Conservation (phyloP, 140 eudicot genomes). For the Stevia rebaudiana region DNA sequence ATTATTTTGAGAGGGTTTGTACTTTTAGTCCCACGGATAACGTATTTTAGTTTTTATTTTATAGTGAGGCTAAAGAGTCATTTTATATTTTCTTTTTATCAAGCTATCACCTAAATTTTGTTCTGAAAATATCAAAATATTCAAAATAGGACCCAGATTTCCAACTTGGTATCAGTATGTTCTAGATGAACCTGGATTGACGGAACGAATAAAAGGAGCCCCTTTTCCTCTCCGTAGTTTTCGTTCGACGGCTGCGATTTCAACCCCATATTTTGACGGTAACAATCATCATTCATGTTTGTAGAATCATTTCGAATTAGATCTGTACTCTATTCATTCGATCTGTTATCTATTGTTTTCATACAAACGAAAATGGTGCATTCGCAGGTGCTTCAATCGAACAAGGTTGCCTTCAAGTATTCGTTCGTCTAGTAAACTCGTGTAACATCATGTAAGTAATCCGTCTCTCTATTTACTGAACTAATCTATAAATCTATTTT, state of each 20-base stretch:
- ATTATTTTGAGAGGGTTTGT: too few relatives aligned
- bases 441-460: constrained; percentile 26
- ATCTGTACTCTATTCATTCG: constrained; percentile 13
- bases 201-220: constrained; percentile 5
- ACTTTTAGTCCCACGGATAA: too few relatives aligned
- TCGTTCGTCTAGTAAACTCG: constrained; percentile 1
- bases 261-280: constrained; percentile 17
- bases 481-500: not conserved
- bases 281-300: not conserved
- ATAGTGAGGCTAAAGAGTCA: too few relatives aligned
- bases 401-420: constrained; percentile 14
- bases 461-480: not conserved
- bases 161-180: too few relatives aligned
- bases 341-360: constrained; percentile 25
- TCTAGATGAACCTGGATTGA: not conserved
- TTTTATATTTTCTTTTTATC: too few relatives aligned
- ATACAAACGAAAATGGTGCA: constrained; percentile 16
- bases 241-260: constrained; percentile 19
- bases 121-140: too few relatives aligned
- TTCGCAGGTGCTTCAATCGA: constrained; percentile 21
- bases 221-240: not conserved
- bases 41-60: too few relatives aligned
- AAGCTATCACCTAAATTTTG: too few relatives aligned
- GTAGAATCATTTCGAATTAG: constrained; percentile 10
- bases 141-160: too few relatives aligned